Conservation (phyloP, 441 rosid genomes). For the Dalechampia spathulata region DNA sequence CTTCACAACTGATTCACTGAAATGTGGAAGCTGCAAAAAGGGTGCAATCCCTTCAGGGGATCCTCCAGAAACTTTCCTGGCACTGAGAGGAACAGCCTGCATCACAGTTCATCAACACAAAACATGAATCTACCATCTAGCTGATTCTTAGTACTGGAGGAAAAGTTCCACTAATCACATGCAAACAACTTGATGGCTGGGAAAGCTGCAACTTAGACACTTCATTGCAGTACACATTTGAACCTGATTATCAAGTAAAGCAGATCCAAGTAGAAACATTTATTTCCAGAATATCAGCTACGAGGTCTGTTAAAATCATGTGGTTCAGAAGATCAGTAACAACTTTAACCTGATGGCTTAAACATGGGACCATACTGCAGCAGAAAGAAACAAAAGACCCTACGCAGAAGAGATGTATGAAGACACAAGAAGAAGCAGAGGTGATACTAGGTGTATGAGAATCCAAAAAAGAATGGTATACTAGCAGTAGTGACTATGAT, state of each 20-base stretch:
- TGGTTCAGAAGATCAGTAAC: no score
- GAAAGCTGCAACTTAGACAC: no score
- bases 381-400: not conserved
- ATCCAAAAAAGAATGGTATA: not conserved
- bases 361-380: not conserved
- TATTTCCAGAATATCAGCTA: constrained; percentile 1
- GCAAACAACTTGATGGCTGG: no score
- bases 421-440: no score
- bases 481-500: not conserved
- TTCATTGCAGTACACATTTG: not conserved
- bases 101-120: constrained; percentile 15
- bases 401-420: no score
- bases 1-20: constrained; percentile 67
- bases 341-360: not conserved
- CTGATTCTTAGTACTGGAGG: not conserved
- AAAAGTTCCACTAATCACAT: not conserved
- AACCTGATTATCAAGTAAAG: not conserved
- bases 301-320: not conserved
- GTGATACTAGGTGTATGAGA: not conserved
- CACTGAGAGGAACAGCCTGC: constrained; percentile 97
- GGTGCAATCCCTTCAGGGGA: constrained; percentile 84
- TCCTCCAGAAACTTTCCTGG: constrained; percentile 82
- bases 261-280: not conserved
- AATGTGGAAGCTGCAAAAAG: constrained; percentile 90
- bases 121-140: not conserved